Evolutionary conservation across 768 basidiomycete genomes (phyloP).

Genomic region (Mrakia frigida): DNA sequence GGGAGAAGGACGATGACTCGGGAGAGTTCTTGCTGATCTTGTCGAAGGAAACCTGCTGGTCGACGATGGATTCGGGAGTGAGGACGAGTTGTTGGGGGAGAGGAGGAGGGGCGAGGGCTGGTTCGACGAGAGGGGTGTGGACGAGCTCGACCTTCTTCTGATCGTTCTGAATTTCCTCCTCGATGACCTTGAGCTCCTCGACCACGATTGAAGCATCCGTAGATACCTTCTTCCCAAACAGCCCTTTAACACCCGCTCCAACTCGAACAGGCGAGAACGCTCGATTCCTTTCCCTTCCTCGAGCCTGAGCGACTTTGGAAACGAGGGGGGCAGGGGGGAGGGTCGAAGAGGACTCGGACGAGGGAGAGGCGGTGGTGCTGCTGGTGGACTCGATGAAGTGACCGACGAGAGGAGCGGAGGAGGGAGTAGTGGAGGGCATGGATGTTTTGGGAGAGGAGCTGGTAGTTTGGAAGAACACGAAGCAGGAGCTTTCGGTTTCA

Average conservation of each 20-base stretch:
- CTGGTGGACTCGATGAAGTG: not conserved
- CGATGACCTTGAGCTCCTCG: not conserved
- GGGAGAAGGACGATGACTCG: not conserved
- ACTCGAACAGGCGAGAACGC: not conserved
- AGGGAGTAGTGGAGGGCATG: too few species aligned
- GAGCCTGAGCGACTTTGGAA: not conserved
- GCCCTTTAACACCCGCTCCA: not conserved
- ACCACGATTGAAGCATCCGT: too few species aligned
- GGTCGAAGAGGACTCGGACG: not conserved
- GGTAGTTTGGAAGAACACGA: too few species aligned
- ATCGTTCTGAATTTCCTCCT: not conserved
- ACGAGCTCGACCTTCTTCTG: slow-evolving; percentile 8
- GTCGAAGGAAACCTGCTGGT: not conserved
- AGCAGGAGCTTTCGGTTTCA: too few species aligned
- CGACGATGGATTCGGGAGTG: not conserved
- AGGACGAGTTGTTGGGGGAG: not conserved
- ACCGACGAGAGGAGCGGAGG: not conserved
- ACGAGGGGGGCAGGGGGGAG: not conserved
- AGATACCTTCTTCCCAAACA: not conserved
- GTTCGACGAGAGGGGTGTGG: not conserved
- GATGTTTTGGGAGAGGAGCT: too few species aligned
- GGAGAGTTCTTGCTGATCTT: not conserved
- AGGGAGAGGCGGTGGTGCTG: not conserved
- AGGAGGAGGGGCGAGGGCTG: not conserved
- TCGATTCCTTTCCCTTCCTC: not conserved